Conservation (phyloP, 495 filamentous ascomycete genomes). For the Aspergillus incahuasiensis region DNA sequence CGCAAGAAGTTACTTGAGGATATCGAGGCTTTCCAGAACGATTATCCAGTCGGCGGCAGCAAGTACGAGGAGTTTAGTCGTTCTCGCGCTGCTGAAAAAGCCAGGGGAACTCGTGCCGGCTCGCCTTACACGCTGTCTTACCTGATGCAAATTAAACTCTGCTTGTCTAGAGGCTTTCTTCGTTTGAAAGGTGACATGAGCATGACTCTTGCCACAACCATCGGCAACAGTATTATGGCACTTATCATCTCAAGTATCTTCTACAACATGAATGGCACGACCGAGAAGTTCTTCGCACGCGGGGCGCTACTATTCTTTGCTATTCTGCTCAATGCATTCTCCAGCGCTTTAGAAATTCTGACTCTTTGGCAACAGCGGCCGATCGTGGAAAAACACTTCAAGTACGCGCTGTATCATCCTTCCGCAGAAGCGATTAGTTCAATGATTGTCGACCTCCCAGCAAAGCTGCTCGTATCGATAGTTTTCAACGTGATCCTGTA, state of each 20-base stretch:
- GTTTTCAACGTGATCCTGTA: constrained; percentile 72
- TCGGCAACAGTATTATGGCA: constrained; percentile 71
- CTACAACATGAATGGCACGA: constrained; percentile 60
- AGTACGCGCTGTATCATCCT: constrained; percentile 90
- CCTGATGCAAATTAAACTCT: constrained; percentile 64
- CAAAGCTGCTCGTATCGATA: constrained; percentile 49
- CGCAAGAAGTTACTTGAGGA: constrained; percentile 59
- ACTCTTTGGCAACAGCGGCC: constrained; percentile 81
- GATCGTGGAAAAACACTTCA: constrained; percentile 87
- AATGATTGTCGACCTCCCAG: constrained; percentile 76
- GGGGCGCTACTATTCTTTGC: constrained; percentile 88
- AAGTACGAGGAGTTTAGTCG: constrained; percentile 64
- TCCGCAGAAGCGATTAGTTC: constrained; percentile 81
- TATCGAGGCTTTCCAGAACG: constrained; percentile 63
- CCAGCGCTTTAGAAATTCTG: constrained; percentile 69
- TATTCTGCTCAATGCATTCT: constrained; percentile 79
- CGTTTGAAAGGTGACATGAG: constrained; percentile 64
- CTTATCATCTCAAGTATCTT: constrained; percentile 80
- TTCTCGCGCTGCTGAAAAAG: constrained; percentile 53
- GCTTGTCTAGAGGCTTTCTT: constrained; percentile 68
- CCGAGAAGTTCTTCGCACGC: constrained; percentile 68
- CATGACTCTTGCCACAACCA: constrained; percentile 61
- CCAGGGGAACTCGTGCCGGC: constrained; percentile 52
- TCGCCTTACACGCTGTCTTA: constrained; percentile 79
- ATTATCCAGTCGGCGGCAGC: constrained; percentile 59